Base-by-base conservation (phyloP, 1,139 yeast species). In the Yamadazyma spencermartinsiae region DNA sequence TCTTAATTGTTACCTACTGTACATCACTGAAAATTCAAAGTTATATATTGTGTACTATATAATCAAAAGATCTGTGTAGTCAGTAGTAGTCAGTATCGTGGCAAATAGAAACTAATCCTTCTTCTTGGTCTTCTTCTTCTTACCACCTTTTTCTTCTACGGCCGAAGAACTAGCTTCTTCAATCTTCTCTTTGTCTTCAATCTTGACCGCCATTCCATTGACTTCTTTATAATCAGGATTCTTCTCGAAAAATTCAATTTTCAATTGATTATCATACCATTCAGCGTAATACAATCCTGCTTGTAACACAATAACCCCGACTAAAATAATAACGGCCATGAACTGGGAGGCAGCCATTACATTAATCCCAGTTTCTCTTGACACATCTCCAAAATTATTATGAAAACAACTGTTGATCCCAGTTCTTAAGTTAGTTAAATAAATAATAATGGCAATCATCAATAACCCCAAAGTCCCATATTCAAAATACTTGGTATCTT, bases 341-440 rank as follows among this genome's bases (percentile, higher is more conserved):
- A 86, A 77, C 62, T 84, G 83, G 32, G 95, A 82, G 4, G 98
- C 97, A 32, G 95, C 96, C 60, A 92, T 79, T 31, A 92, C 96
- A 50, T 87, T 87, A 53, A 92, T 66, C 17, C 98, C 98, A 20
- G 96, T 88, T 45, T 73, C 71, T 60, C 76, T 80, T 54, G 86
- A 88, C 38, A 92, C 96, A 39, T 92, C 98, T 46, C 96, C 98
- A 97, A 98, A 92, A 44, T 79, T 71, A 33, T 90, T 89, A 42
- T 75, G 63, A 21, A 78, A 54, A 43, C 88, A 79, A 37, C 94
- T 79, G 51, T 76, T 76, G 36, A 83, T 72, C 36, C 98, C 98
- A 38, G 86, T 79, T 60, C 90, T 77, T 50, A 92, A 71, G 64
- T 92, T 92, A 52, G 96, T 85, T 55, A 89, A 70, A 64, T 89